These are phyloP conservation scores for Phytophthora pinifolia DNA, from an alignment of 352 stramenopile genomes.

Conservation along the genomic window DNA sequence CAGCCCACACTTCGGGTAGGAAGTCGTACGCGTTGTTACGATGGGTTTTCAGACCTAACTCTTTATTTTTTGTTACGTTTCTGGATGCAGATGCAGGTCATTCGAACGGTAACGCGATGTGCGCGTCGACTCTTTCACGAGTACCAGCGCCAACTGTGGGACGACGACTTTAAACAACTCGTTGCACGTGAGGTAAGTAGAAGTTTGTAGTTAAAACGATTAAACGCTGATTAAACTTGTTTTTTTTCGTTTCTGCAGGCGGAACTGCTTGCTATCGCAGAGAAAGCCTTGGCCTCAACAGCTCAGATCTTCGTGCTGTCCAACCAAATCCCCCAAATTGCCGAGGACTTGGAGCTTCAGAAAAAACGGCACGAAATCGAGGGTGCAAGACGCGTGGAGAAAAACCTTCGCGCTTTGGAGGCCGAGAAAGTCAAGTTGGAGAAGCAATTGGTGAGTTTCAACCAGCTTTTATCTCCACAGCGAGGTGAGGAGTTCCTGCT, in stretches of 20 bases:
- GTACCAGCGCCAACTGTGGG: conserved; percentile 81
- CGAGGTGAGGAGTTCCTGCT: conserved; percentile 63
- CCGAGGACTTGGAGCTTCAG: conserved; percentile 48
- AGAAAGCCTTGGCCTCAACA: conserved; percentile 50
- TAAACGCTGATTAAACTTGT: not conserved
- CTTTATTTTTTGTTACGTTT: not conserved
- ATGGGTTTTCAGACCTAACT: not conserved
- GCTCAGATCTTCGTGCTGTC: conserved; percentile 46
- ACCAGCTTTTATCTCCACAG: conserved; percentile 57
- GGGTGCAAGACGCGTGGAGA: conserved; percentile 53
- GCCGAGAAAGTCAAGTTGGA: conserved; percentile 50
- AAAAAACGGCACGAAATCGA: conserved; percentile 75
- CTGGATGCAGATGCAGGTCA: conserved; percentile 66
- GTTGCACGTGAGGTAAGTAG: conserved; percentile 32
- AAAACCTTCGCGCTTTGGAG: conserved; percentile 52
- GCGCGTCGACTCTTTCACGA: conserved; percentile 68
- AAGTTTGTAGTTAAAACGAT: too few relatives aligned
- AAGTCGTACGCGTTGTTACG: too few relatives aligned
- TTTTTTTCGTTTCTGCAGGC: conserved; percentile 5
- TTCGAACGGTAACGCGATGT: conserved; percentile 62
- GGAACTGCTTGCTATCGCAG: conserved; percentile 38
- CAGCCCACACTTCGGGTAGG: conserved; percentile 54
- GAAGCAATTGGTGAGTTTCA: conserved; percentile 60
- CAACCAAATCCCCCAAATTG: conserved; percentile 39
- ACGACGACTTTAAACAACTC: conserved; percentile 57